Conservation (phyloP, 2,329 filamentous ascomycete species). For the Alternaria panax region DNA sequence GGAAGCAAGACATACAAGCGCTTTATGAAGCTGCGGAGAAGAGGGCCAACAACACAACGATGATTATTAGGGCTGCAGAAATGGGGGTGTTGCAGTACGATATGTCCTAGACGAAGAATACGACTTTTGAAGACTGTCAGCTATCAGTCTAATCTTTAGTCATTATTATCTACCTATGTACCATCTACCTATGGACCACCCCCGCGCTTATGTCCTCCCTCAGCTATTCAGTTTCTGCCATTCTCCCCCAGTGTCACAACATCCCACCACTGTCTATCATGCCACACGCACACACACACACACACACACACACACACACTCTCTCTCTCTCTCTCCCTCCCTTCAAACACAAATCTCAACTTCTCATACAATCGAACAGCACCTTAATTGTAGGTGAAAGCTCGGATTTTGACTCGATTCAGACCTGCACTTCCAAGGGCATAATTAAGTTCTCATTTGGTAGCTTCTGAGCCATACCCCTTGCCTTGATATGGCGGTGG, state of each 20-base stretch:
- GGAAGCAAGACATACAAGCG: constrained; percentile 66
- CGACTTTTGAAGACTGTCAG: neutral
- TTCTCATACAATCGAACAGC: constrained; percentile 55
- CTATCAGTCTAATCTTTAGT: neutral
- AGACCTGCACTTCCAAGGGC: constrained; percentile 55
- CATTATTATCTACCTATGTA: neutral
- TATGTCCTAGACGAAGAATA: neutral
- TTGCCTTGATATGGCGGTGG: constrained; percentile 45
- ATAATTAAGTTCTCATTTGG: constrained; percentile 58
- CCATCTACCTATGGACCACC: no score
- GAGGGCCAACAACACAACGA: constrained; percentile 9
- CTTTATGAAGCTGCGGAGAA: constrained; percentile 62
- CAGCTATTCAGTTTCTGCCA: constrained; percentile 24
- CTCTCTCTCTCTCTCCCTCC: constrained; percentile 53
- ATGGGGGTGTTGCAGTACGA: neutral
- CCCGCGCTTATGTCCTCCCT: neutral
- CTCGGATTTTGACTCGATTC: constrained; percentile 54
- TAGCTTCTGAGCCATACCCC: constrained; percentile 58
- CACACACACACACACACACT: no score
- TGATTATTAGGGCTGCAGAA: neutral
- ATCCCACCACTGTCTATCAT: constrained; percentile 54
- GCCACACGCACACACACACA: no score
- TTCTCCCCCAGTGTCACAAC: constrained; percentile 30
- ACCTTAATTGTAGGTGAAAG: constrained; percentile 54
- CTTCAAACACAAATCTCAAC: constrained; percentile 57